Percentiles rank a stretch among this genome's conserved stretches.
Conservation (phyloP, 306 rosid species). For the Castanea sativa region DNA sequence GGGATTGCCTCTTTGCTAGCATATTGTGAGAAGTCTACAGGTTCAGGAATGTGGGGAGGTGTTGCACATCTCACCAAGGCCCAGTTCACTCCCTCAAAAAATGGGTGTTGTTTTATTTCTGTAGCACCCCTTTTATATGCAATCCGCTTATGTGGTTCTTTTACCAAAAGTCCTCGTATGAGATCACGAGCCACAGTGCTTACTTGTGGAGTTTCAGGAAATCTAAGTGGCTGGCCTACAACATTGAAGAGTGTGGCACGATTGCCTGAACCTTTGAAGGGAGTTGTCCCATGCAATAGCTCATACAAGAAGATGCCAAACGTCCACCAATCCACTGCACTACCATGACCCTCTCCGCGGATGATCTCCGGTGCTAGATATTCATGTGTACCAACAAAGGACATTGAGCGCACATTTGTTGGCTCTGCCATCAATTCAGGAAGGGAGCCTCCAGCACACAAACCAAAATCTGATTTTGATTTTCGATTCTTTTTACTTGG, state of each 20-base stretch:
- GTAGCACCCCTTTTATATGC: slow-evolving; percentile 89
- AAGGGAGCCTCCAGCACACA: slow-evolving; percentile 53
- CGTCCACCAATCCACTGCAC: slow-evolving; percentile 98
- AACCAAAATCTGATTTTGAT: slow-evolving; percentile 81
- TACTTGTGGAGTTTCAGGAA: slow-evolving; percentile 65
- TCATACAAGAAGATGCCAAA: slow-evolving; percentile 90
- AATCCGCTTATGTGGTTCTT: slow-evolving; percentile 79
- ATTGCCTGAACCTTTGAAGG: slow-evolving; percentile 79
- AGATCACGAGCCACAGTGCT: slow-evolving; percentile 67
- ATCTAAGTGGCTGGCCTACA: slow-evolving; percentile 81
- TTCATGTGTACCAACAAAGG: slow-evolving; percentile 91
- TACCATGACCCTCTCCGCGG: slow-evolving; percentile 91
- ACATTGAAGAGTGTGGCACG: slow-evolving; percentile 81
- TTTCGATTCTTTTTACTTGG: slow-evolving; percentile 72
- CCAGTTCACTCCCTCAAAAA: slow-evolving; percentile 92
- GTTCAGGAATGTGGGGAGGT: slow-evolving; percentile 81
- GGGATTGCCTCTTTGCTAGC: slow-evolving; percentile 39
- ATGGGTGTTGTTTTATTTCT: slow-evolving; percentile 84
- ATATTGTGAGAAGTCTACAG: slow-evolving; percentile 61
- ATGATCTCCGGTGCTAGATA: slow-evolving; percentile 92
- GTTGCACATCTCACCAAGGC: slow-evolving; percentile 79
- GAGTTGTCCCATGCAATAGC: slow-evolving; percentile 77
- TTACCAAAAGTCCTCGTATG: slow-evolving; percentile 70
- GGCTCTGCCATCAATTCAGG: slow-evolving; percentile 95
- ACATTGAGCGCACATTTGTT: slow-evolving; percentile 87